Evolutionary conservation across 192 early-diverging fungal genomes (phyloP).

Genomic region (Rhizophagus clarus): DNA sequence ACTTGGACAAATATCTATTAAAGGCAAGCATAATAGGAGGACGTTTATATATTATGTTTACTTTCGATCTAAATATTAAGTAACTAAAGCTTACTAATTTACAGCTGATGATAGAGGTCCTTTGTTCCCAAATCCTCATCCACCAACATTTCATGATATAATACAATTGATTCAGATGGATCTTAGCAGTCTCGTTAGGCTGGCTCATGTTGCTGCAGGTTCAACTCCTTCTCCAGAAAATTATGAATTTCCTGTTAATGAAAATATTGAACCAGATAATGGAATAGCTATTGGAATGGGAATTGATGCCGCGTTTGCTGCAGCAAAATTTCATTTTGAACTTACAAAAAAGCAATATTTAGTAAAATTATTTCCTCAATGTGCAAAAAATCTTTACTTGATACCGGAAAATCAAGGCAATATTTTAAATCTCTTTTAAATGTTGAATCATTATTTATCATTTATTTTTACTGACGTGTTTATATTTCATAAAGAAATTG

Average conservation of each 20-base stretch:
- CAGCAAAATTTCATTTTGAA: conserved; percentile 72
- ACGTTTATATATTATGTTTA: neutral
- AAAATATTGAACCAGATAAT: conserved; percentile 51
- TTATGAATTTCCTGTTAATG: conserved; percentile 54
- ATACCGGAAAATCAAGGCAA: conserved; percentile 54
- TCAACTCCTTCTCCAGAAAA: conserved; percentile 61
- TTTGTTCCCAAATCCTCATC: conserved; percentile 58
- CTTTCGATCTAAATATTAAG: neutral
- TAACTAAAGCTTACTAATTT: neutral
- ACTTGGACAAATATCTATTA: conserved; percentile 14
- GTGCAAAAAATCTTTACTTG: conserved; percentile 50
- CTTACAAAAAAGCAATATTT: conserved; percentile 70
- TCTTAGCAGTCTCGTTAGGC: conserved; percentile 49
- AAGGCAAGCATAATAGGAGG: neutral
- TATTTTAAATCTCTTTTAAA: conserved; percentile 25
- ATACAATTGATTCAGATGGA: conserved; percentile 54
- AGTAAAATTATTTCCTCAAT: conserved; percentile 68
- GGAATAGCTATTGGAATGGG: conserved; percentile 61
- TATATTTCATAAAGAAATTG: conserved; percentile 41
- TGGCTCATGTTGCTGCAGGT: conserved; percentile 63
- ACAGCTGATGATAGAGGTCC: conserved; percentile 49
- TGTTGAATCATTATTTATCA: neutral
- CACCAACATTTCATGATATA: conserved; percentile 59
- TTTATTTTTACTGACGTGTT: neutral
- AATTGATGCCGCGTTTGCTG: conserved; percentile 58